These are phyloP conservation scores for Epichloe festucae DNA, from an alignment of 2,329 filamentous ascomycete genomes.

Conservation along the genomic window DNA sequence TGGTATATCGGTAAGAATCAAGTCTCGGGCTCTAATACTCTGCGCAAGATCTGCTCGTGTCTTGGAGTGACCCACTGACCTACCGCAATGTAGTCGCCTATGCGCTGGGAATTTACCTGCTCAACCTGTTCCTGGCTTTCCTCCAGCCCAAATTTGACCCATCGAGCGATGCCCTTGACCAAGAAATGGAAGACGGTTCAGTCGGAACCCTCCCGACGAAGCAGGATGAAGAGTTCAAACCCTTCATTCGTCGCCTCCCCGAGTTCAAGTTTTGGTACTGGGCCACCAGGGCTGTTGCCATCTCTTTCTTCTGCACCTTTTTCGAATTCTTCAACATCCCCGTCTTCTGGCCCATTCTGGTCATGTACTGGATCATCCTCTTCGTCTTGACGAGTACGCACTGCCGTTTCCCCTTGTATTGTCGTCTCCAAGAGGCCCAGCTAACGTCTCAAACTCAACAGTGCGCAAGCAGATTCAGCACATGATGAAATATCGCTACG, in stretches of 20 bases:
- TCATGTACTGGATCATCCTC: constrained; percentile 97
- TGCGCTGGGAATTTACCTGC: constrained; percentile 93
- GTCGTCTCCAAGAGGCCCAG: background rate
- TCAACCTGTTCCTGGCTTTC: constrained; percentile 98
- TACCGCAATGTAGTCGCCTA: constrained; percentile 63
- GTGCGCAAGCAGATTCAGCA: constrained; percentile 99
- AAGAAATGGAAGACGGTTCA: constrained; percentile 89
- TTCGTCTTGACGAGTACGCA: constrained; percentile 86
- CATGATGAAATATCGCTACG: constrained; percentile 99
- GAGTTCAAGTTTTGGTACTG: constrained; percentile 99
- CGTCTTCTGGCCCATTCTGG: constrained; percentile 96
- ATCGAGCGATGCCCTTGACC: constrained; percentile 78
- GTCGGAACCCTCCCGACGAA: constrained; percentile 78
- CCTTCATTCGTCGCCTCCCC: constrained; percentile 87
- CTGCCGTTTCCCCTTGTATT: background rate
- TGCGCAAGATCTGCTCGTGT: background rate
- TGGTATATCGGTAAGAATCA: constrained; percentile 84
- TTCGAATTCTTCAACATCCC: constrained; percentile 91
- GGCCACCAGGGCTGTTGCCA: constrained; percentile 72
- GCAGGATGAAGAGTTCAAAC: constrained; percentile 93
- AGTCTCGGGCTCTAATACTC: background rate
- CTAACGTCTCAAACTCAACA: constrained; percentile 22
- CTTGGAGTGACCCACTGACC: background rate
- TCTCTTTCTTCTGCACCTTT: constrained; percentile 82
- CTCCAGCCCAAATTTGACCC: constrained; percentile 98